Percentiles rank a stretch among this genome's conserved stretches.
These are phyloP conservation scores for Ambrosiella cleistominuta DNA, from an alignment of 2,329 filamentous ascomycete species.

Conservation along the genomic window DNA sequence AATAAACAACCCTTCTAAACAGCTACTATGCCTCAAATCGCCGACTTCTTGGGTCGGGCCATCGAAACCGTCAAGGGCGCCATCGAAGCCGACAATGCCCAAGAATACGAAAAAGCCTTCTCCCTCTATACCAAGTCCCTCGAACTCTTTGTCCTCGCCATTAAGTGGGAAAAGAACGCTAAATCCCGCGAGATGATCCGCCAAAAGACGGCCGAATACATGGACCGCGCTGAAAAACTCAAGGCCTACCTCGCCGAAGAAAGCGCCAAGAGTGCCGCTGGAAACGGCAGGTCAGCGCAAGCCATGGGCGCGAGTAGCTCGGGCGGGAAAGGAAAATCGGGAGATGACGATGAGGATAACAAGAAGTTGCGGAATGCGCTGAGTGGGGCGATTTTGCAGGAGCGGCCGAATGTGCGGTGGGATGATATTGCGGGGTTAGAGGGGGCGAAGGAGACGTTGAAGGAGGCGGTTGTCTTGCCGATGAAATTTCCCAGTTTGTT, in stretches of 20 bases:
- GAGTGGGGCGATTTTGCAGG: conserved; percentile 78
- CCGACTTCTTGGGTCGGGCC: conserved; percentile 89
- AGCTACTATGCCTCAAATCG: conserved; percentile 21
- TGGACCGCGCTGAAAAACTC: conserved; percentile 96
- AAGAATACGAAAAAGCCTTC: conserved; percentile 94
- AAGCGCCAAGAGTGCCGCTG: conserved; percentile 48
- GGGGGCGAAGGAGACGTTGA: conserved; percentile 84
- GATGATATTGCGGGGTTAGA: conserved; percentile 95
- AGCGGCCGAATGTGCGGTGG: conserved; percentile 94
- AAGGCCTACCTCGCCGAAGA: conserved; percentile 72
- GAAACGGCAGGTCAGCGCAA: conserved; percentile 31
- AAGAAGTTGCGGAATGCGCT: conserved; percentile 91
- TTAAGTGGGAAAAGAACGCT: conserved; percentile 99
- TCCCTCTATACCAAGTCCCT: conserved; percentile 89
- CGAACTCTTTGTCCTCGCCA: conserved; percentile 93
- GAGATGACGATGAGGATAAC: conserved; percentile 65
- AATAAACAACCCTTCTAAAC: not conserved
- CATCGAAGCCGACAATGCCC: conserved; percentile 87
- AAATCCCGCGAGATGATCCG: conserved; percentile 96
- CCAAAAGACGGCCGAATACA: conserved; percentile 87
- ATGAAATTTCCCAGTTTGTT: conserved; percentile 98
- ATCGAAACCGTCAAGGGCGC: conserved; percentile 96
- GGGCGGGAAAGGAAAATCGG: conserved; percentile 38
- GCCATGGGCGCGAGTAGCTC: conserved; percentile 55
- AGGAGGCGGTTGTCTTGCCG: conserved; percentile 91